Evolutionary conservation across 148 eudicot genomes (phyloP), one percentile per base, ranked within the genome.

Genomic region (Rhododendron henanense): DNA sequence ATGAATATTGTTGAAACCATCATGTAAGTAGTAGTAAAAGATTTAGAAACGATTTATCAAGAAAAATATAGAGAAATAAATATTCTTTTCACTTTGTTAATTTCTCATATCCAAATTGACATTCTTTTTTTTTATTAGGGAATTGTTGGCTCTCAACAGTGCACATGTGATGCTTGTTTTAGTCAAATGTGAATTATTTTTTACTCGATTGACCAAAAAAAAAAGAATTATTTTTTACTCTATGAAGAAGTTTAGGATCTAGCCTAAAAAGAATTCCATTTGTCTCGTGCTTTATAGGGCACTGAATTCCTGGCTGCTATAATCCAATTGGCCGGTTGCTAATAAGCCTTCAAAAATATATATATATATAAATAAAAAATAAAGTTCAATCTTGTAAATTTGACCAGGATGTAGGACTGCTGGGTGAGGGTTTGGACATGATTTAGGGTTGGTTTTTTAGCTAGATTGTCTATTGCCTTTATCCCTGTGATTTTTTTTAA

Each of bases 251-350:
- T 65, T n/a, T n/a, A 6, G 77, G 84, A 83, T 39, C 76, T 47
- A 35, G 23, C 76, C 85, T 63, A 61, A 61, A 83, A 83, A 83
- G 76, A 63, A 83, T 65, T 9, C 75, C 2, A 1, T 41, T 39
- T 4, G 44, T 67, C 85, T 83, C 47, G 57, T 83, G 85, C 77
- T 83, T 83, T 44, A 39, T 13, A 83, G 53, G 85, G 77, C 77
- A 83, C 78, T 83, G 57, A 83, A 1, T 83, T 65, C 25, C 51
- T 65, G 2, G 47, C 53, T 44, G 0, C 77, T 59, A 3, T 59
- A 33, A 35, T 33, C 21, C 2, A 73, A 15, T 31, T 10, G 76
- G 37, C n/a, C 3, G 21, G 45, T 76, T 76, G 23, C 5, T 76
- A 76, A 76, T 76, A 75, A 76, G 6, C 33, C 11, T 28, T 31